Base-by-base conservation (phyloP, 73 alveolate genomes). In the Symbiodinium natans region DNA sequence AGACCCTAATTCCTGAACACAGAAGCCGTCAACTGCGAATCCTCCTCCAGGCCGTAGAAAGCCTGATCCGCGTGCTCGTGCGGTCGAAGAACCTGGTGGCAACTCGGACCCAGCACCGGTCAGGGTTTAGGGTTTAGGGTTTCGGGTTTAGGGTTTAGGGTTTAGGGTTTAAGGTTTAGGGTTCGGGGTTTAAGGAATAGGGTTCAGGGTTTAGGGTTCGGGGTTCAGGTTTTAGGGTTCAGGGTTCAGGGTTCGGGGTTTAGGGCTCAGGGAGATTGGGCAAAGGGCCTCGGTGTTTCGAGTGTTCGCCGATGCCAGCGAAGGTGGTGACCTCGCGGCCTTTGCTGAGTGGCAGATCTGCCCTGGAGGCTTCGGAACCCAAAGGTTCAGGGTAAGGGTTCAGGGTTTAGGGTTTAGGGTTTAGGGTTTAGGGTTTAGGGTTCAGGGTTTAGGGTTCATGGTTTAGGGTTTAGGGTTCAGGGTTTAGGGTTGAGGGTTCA, bases 51-150 rank as follows among this genome's bases (percentile, higher is more conserved):
- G 93, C 93, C 3, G 93, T 86, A 29, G 93, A 86, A 36, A 86
- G 93, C 25, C 40, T 86, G 82, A 86, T 86, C 93, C 93, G 93
- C 19, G 93, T 86, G 25, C 93, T 86, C 48, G 93, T 86, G 80
- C 52, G 93, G 38, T 74, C 93, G 82, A 86, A 86, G 93, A 86
- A 86, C 48, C 48, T 86, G 25, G 93, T 86, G 82, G 93, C 34
- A 82, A 27, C 68, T 52, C 21, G 27, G 68, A 27, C 68, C 0
- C 21, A 11, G 68, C 68, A 52, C 10, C 13, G 10, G 5, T 43
- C 11, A 11, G 56, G 56, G 5, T 43, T 43, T 43, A 11, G 56
- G 56, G 56, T 43, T 43, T 43, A 43, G 56, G 56, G 56, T 43
- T 43, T 43, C 5, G 56, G 56, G 56, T 43, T 43, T 43, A 43